Conservation (phyloP, 495 filamentous ascomycete genomes). For the Pseudomonodictys pantanalensis region DNA sequence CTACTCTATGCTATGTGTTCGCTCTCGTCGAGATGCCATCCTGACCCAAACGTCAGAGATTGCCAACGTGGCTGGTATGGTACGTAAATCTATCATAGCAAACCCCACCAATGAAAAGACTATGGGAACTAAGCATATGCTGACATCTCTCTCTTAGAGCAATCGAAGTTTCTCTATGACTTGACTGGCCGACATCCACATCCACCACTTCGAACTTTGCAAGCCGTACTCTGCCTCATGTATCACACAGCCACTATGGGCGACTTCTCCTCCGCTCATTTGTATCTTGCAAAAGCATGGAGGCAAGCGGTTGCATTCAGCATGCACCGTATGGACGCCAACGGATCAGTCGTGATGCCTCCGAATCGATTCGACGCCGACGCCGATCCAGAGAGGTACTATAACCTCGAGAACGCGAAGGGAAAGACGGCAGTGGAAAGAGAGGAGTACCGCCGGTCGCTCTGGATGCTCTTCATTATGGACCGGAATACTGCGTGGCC, state of each 20-base stretch:
- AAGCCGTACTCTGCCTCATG: slow-evolving; percentile 16
- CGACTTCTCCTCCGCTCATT: slow-evolving; percentile 17
- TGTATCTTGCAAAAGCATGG: slow-evolving; percentile 26
- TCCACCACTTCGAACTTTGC: slow-evolving; percentile 13
- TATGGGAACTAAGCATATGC: too few species aligned
- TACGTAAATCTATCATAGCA: too few species aligned
- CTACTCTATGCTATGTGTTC: slow-evolving; percentile 21
- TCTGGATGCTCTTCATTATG: slow-evolving; percentile 28
- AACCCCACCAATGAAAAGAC: too few species aligned
- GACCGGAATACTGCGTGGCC: slow-evolving; percentile 23
- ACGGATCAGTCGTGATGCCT: background rate
- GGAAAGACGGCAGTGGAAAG: slow-evolving; percentile 5
- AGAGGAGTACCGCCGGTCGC: slow-evolving; percentile 19
- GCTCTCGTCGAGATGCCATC: slow-evolving; percentile 13
- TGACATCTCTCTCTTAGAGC: too few species aligned
- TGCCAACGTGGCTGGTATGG: slow-evolving; percentile 9
- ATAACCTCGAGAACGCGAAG: background rate
- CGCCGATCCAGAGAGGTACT: background rate
- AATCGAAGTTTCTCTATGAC: slow-evolving; percentile 24
- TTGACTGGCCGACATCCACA: slow-evolving; percentile 13
- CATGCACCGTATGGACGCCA: slow-evolving; percentile 19
- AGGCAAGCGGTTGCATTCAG: slow-evolving; percentile 19
- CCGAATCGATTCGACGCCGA: background rate
- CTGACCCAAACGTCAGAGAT: slow-evolving; percentile 4
- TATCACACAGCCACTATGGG: slow-evolving; percentile 14